These are phyloP conservation scores for Lecanicillium sp. DNA, from an alignment of 2,329 filamentous ascomycete genomes.

Conservation along the genomic window DNA sequence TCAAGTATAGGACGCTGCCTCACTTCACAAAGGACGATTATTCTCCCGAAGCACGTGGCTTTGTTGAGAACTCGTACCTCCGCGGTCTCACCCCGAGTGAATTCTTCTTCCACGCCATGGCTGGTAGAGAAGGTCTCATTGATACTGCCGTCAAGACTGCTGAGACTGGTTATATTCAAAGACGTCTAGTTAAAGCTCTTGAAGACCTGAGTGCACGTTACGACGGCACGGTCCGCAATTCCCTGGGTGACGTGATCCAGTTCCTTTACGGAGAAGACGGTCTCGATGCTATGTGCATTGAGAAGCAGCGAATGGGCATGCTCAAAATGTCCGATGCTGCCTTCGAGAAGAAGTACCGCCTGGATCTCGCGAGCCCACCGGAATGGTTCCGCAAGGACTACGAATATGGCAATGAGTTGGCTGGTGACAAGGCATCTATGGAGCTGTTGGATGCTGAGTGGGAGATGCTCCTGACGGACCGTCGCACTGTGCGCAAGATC, in stretches of 20 bases:
- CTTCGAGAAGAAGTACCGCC: constrained; percentile 73
- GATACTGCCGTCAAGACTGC: constrained; percentile 99
- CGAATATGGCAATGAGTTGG: constrained; percentile 79
- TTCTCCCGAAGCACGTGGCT: constrained; percentile 91
- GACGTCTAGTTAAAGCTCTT: constrained; percentile 93
- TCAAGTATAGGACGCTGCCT: constrained; percentile 94
- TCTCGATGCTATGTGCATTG: constrained; percentile 85
- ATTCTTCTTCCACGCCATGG: constrained; percentile 99
- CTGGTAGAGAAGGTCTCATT: constrained; percentile 98
- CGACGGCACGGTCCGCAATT: constrained; percentile 95
- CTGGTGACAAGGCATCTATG: constrained; percentile 82
- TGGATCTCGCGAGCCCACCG: constrained; percentile 57
- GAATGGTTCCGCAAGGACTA: constrained; percentile 54
- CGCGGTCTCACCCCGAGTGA: constrained; percentile 91
- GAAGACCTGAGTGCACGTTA: constrained; percentile 98
- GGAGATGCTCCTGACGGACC: constrained; percentile 68
- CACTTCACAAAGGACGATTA: constrained; percentile 99
- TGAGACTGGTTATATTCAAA: constrained; percentile 98
- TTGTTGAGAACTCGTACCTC: constrained; percentile 97
- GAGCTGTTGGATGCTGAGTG: constrained; percentile 82
- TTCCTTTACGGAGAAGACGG: constrained; percentile 98
- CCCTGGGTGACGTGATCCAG: constrained; percentile 89
- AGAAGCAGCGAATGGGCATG: constrained; percentile 84
- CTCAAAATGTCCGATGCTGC: constrained; percentile 70
- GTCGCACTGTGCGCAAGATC: constrained; percentile 64